Base-by-base conservation (phyloP, 2,329 filamentous ascomycete species). In the Pestalotiopsis sp. region DNA sequence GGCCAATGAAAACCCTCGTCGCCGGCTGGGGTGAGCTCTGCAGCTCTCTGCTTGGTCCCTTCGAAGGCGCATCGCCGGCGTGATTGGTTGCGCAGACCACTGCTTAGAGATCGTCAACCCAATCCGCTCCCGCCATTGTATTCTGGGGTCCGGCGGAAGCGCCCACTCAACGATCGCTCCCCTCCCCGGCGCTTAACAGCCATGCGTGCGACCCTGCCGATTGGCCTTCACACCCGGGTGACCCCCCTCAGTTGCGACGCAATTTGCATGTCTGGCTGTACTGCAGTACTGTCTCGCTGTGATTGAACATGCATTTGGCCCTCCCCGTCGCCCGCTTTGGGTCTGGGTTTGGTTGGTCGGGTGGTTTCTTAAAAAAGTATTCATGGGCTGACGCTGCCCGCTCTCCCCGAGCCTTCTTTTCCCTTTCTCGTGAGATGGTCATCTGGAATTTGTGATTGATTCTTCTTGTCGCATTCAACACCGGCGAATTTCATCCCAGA, bases 111-210 rank as follows among this genome's bases (percentile, higher is more conserved):
- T 60, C 38, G 41, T 41, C 56, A 38, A 38, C 36, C 64, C 64
- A 66, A 66, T 66, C 64, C 63, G 64, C 49, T 59, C 14, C n/a
- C 52, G 17, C 25, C 31, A 66, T 59, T 27, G 56, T n/a, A 45
- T 39, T 27, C 25, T 41, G 41, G 64, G 52, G 45, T 52, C 27
- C n/a, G 39, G 31, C 52, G 64, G 64, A 66, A 66, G 52, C 64
- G 64, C 64, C 64, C 64, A 66, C 52, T 66, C 14, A 60, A 20
- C 13, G 11, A 20, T 52, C 14, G 20, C 27, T 23, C 23, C 56
- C 58, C 31, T 31, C 58, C 25, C 64, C 52, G 64, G 64, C 64
- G 64, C 64, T 66, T 66, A 36, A 66, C 64, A 39, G 59, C 31
- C 56, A 31, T 66, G 56, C 52, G 64, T 59, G 31, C 64, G 56